phyloP scores from a whole-genome alignment of 352 stramenopile genomes.

The Pythium utonaiense region DNA sequence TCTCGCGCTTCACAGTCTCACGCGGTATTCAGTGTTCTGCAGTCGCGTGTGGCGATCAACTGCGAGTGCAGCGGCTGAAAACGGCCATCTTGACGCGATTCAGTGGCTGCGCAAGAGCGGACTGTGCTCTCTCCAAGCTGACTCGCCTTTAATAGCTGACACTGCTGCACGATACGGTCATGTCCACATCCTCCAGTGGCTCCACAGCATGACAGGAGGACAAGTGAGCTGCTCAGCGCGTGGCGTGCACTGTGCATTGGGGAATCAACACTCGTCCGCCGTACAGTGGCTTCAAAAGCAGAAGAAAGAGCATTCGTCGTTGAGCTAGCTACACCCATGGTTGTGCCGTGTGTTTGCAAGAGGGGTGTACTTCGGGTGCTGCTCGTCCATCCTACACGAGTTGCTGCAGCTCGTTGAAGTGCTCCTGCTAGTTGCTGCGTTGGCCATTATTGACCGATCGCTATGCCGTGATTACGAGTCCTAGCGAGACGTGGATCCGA shows the following conservation, averaged over 20 bases:
- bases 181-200: conserved; percentile 4
- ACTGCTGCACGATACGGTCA: conserved; percentile 1
- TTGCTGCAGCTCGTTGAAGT: too few species aligned
- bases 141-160: background rate
- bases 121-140: background rate
- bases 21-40: background rate
- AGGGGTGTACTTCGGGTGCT: too few species aligned
- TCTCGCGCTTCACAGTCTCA: background rate
- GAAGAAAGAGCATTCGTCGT: background rate
- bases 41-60: background rate
- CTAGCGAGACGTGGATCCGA: too few species aligned
- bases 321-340: background rate
- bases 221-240: background rate
- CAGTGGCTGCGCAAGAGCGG: background rate
- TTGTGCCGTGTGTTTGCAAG: too few species aligned
- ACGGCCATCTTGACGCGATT: conserved; percentile 11
- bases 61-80: background rate
- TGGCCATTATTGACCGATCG: too few species aligned
- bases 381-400: too few species aligned
- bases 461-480: too few species aligned
- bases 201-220: background rate
- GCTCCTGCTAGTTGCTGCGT: too few species aligned
- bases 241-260: conserved; percentile 2
- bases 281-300: background rate
- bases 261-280: background rate